Base-by-base conservation (phyloP, 768 basidiomycete species). In the Pleurotus platypus region DNA sequence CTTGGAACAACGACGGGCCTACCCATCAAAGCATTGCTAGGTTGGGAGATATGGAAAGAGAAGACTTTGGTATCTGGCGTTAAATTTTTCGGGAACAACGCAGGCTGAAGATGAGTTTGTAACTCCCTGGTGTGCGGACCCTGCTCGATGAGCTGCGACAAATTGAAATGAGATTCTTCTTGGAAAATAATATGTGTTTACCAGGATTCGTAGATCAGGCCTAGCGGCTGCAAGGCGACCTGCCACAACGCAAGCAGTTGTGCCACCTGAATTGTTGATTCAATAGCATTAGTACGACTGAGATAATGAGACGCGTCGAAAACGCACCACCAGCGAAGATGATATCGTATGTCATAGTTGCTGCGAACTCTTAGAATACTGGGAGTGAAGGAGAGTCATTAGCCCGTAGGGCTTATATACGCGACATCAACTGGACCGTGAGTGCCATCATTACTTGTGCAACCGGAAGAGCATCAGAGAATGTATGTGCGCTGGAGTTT, bases 271-370 rank as follows among this genome's bases (percentile, higher is more conserved):
- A 8, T 35, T 35, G 30, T 35, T 35, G 8, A 55, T 7, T 15
- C 2, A 40, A 22, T 4, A 2, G 39, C 26, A 50, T 57, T 46
- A 51, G 42, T 27, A 8, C 37, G 3, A 4, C 5, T 26, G 30
- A 51, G 40, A 16, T 9, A 35, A 22, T 26, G 38, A 5, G 22
- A n/a, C 24, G 24, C 13, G 18, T 47, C 15, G 43, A 45, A 38
- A 24, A 60, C 66, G 47, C 58, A 84, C 84, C 84, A 61, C 84
- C 84, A 35, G 79, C 81, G 58, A 85, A 78, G 59, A 85, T 75
- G 18, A 85, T 75, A 59, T 84, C 81, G 58, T 75, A 78, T 45
- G 30, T 35, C 30, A 35, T 35, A 3, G 11, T 35, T 11, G 30
- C 30, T 11, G 30, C 30, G 30, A 35, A 35, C 30, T 35, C 30